Percentiles rank a stretch among this genome's conserved stretches.
phyloP scores from a whole-genome alignment of 208 protist genomes.

The Acanthamoeba castellanii region DNA sequence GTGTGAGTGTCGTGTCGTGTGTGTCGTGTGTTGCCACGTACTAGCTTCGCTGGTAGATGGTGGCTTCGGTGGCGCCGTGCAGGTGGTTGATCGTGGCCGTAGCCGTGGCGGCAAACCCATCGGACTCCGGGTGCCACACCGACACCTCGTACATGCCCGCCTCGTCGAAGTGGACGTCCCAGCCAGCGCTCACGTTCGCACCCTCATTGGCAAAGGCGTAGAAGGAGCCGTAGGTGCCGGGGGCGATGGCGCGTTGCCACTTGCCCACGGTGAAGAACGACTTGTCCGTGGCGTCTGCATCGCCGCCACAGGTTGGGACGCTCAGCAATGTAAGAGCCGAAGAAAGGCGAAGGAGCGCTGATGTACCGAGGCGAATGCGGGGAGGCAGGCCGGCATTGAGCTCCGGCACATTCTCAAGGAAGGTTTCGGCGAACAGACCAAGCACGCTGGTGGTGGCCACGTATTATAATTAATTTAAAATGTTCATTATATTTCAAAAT shows the following conservation, averaged over 20 bases:
- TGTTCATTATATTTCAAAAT: no score
- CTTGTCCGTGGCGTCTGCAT: not conserved
- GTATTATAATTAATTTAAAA: no score
- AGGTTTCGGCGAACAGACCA: not conserved
- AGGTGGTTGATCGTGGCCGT: constrained; percentile 15
- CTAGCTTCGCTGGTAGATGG: not conserved
- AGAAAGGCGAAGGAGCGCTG: not conserved
- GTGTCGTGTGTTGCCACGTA: not conserved
- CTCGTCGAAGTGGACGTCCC: constrained; percentile 52
- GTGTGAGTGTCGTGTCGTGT: no score
- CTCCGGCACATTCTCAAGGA: not conserved
- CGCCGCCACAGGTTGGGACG: not conserved
- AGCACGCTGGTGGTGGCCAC: not conserved
- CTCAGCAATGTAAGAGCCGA: not conserved
- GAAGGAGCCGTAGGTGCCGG: constrained; percentile 5
- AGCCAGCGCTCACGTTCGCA: not conserved
- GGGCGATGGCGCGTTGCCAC: not conserved
- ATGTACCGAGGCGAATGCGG: not conserved
- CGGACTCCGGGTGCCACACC: not conserved
- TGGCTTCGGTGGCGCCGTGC: not conserved
- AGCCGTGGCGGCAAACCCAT: not conserved
- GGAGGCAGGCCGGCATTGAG: not conserved
- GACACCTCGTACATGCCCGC: constrained; percentile 64
- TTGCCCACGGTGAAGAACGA: not conserved
- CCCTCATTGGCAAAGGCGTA: not conserved